Conservation (phyloP, 2,329 filamentous ascomycete species). For the Claviceps paspali region DNA sequence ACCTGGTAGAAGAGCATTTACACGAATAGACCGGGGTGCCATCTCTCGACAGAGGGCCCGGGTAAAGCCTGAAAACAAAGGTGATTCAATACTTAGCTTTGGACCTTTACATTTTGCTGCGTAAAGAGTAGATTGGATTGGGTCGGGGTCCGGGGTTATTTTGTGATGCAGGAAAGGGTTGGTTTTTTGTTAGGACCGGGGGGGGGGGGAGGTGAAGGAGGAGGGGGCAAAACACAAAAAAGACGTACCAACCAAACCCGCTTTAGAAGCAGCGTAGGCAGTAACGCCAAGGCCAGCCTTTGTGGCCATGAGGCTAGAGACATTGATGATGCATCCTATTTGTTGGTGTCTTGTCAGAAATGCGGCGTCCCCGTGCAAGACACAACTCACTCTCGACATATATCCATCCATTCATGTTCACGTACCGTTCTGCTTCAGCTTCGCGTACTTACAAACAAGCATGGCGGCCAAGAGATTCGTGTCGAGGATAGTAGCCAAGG, state of each 20-base stretch:
- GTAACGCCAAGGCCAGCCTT: constrained; percentile 56
- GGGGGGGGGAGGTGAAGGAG: no score
- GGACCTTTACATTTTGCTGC: background rate
- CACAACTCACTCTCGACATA: no score
- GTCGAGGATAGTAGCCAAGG: constrained; percentile 43
- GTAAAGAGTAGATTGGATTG: constrained; percentile 7
- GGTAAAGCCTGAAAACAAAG: constrained; percentile 43
- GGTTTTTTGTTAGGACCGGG: no score
- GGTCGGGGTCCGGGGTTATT: no score
- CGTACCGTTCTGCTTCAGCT: constrained; percentile 18
- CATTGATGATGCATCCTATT: constrained; percentile 60
- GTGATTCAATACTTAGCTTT: constrained; percentile 2
- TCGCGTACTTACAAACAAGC: constrained; percentile 38
- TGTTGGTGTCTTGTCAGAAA: background rate
- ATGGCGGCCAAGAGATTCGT: constrained; percentile 59
- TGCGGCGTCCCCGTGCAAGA: no score
- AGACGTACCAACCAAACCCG: constrained; percentile 52
- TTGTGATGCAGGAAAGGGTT: background rate
- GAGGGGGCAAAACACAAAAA: background rate
- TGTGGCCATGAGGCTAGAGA: constrained; percentile 59
- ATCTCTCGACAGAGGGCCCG: constrained; percentile 50
- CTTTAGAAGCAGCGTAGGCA: constrained; percentile 67
- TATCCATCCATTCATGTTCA: no score
- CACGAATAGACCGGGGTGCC: constrained; percentile 46
- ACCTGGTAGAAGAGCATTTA: constrained; percentile 69